Evolutionary conservation across 441 rosid species (phyloP).

Genomic region (Manihot esculenta): DNA sequence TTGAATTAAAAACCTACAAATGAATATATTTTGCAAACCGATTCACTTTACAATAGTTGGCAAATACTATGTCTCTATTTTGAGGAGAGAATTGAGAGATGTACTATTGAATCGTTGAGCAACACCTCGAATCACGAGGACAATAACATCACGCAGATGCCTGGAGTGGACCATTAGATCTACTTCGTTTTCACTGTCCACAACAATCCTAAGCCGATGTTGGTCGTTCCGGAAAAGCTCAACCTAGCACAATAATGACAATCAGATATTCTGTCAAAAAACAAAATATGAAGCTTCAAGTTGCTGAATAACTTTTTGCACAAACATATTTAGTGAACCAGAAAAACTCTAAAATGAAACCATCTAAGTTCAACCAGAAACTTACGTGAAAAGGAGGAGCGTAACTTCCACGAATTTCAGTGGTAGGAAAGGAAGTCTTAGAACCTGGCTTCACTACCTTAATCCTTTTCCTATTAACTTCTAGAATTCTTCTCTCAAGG

Average conservation of each 20-base stretch:
- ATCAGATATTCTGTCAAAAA: conserved; percentile 10
- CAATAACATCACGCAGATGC: conserved; percentile 72
- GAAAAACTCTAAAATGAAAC: too few relatives aligned
- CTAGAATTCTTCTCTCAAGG: conserved; percentile 90
- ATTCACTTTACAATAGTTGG: conserved; percentile 16
- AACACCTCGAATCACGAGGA: conserved; percentile 89
- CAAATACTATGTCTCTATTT: conserved; percentile 57
- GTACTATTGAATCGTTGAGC: conserved; percentile 97
- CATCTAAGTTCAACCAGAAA: conserved; percentile 22
- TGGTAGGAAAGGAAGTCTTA: conserved; percentile 80
- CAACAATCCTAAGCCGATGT: conserved; percentile 77
- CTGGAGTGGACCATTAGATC: conserved; percentile 84
- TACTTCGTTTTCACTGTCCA: conserved; percentile 81
- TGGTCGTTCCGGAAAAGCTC: conserved; percentile 83
- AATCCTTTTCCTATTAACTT: conserved; percentile 79
- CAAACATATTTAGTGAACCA: not conserved
- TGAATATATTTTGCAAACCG: not conserved
- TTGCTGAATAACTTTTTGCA: not conserved
- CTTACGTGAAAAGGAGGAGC: conserved; percentile 97
- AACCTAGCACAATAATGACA: conserved; percentile 48
- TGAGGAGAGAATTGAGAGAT: conserved; percentile 91
- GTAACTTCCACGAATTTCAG: conserved; percentile 92
- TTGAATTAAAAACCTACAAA: conserved; percentile 14
- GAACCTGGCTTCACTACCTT: conserved; percentile 96
- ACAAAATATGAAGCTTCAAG: not conserved